phyloP scores from a whole-genome alignment of 495 filamentous ascomycete genomes.

The Penicillium lagena region DNA sequence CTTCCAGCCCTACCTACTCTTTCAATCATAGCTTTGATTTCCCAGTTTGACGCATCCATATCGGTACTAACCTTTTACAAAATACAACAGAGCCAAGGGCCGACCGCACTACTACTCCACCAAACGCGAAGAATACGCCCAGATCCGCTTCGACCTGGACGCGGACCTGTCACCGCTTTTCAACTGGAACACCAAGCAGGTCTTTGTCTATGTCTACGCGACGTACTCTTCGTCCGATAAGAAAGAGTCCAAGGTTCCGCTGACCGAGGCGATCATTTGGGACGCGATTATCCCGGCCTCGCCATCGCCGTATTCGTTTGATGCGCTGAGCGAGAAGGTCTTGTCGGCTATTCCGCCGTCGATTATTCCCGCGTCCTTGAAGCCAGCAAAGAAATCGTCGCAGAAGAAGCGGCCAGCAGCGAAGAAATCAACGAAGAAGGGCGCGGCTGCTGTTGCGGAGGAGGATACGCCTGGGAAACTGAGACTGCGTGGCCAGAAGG shows the following conservation, averaged over 20 bases:
- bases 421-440: constrained; percentile 16
- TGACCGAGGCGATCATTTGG: constrained; percentile 82
- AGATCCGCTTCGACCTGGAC: constrained; percentile 88
- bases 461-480: constrained; percentile 49
- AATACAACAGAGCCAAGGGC: constrained; percentile 61
- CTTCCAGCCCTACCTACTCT: too few relatives aligned
- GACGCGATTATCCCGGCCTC: constrained; percentile 80
- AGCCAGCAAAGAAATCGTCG: constrained; percentile 6
- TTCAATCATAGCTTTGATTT: neutral
- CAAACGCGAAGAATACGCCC: constrained; percentile 90
- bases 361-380: neutral
- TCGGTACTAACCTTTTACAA: neutral
- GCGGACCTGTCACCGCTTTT: constrained; percentile 85
- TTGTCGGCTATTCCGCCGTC: neutral
- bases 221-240: constrained; percentile 60
- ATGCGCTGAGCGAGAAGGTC: constrained; percentile 23
- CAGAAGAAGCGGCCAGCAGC: constrained; percentile 8
- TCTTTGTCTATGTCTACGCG: constrained; percentile 92
- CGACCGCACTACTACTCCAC: constrained; percentile 88
- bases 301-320: constrained; percentile 48
- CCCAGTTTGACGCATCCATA: constrained; percentile 1
- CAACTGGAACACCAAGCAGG: constrained; percentile 99
- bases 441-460: constrained; percentile 6
- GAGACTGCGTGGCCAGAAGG: constrained; percentile 67
- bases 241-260: constrained; percentile 21